Base-by-base conservation (phyloP, 2,329 filamentous ascomycete genomes). In the Stylonectria norvegica region DNA sequence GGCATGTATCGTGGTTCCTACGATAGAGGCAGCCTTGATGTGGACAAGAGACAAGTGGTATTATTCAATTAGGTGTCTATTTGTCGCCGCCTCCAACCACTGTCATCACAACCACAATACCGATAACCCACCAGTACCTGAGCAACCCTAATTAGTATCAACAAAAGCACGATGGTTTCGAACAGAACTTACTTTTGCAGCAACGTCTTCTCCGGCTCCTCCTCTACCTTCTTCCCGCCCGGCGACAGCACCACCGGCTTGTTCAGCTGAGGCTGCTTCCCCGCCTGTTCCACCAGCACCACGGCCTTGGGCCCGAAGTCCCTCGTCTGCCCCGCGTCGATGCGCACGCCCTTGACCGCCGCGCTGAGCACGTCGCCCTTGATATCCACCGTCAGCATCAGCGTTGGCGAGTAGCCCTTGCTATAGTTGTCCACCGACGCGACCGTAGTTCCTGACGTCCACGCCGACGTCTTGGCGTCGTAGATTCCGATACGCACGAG, bases 91-190 rank as follows among this genome's bases (percentile, higher is more conserved):
- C 73, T 32, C 73, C 71, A 35, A 72, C 68, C 47, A 81, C 52
- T 5, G 78, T 58, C 49, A 85, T 58, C 34, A 83, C 53, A 19
- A 73, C 65, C 18, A 70, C 71, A 19, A 78, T 69, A 15, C 66
- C 73, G 62, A 81, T 63, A 51, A 80, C 60, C 80, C 80, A 85
- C 81, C 81, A 85, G 60, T 85, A 85, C 62, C 79, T 82, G 50
- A 36, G 12, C 22, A 25, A 40, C 18, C 33, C 40, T 18, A 18
- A 57, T 71, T 61, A 73, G 67, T 57, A 58, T 22, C 27, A 20
- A 12, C n/a, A 25, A 19, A 15, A 18, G 16, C 12, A 20, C 16
- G n/a, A n/a, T n/a, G n/a, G n/a, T n/a, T n/a, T n/a, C n/a, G n/a
- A n/a, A n/a, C 5, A 19, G 10, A 31, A 70, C 75, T 55, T 69